Base-by-base conservation (phyloP, 2,329 filamentous ascomycete genomes). In the Ceratocystis cacaofunesta region DNA sequence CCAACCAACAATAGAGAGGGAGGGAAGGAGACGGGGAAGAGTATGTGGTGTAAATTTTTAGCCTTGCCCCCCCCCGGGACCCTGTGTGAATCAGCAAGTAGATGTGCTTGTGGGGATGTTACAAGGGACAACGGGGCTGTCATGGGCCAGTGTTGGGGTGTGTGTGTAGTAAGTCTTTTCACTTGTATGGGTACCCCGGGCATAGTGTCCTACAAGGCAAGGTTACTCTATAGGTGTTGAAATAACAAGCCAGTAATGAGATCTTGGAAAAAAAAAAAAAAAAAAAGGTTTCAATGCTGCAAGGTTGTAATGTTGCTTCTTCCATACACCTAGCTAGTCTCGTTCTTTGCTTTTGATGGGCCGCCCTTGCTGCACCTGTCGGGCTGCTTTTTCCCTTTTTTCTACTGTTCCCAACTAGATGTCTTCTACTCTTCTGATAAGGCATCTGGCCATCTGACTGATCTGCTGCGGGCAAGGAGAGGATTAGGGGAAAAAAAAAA, bases 101-200 rank as follows among this genome's bases (percentile, higher is more conserved):
- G n/a, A 17, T 58, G 12, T 28, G 28, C 15, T n/a, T 58, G 55
- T 58, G 28, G 30, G 7, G 55, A 19, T 28, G 2, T 15, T 58
- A 58, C 55, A 58, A 32, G 55, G 55, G 55, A 32, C 55, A 58
- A 19, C 32, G 55, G 55, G 55, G 55, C 22, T 32, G 55, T 58
- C 55, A 58, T 58, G 15, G 55, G 28, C 55, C 17, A 30, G 8
- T n/a, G 22, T n/a, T n/a, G n/a, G 52, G 52, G 55, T 4, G 25
- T 32, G 1, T 32, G 0, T 36, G 2, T 32, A 30, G 12, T 5
- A 17, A 32, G 28, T n/a, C 30, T 36, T 58, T 1, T 41, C 36
- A 41, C 36, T 4, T 32, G 5, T 25, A 30, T 58, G 5, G 25
- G 25, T 58, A 41, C 55, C 28, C 15, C 17, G 17, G 55, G 25